Base-by-base conservation (phyloP, 2,329 filamentous ascomycete species). In the Talaromyces sp. region DNA sequence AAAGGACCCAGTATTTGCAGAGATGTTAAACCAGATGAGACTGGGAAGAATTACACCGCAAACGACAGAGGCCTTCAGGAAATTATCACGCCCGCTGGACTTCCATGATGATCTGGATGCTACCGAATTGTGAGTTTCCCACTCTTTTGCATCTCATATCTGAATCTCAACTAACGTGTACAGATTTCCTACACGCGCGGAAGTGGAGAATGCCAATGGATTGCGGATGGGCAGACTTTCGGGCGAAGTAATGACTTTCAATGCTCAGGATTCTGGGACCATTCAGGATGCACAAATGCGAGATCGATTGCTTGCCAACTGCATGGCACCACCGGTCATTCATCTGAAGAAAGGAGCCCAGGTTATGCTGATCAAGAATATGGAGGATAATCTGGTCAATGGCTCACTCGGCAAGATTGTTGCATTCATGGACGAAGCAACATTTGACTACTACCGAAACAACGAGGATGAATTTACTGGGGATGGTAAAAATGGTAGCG, bases 321-420 rank as follows among this genome's bases (percentile, higher is more conserved):
- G 95, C 84, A 97, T 99, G 89, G 92, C 94, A 0, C 92, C 94
- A 0, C 87, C 88, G 65, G 69, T 75, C 0, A 83, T 99, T 19
- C 84, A 89, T 35, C 76, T 99, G 31, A 97, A 97, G 73, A 87
- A 94, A 62, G 90, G 91, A 9, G 90, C 94, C 0, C 95, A 99
- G 70, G 95, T 99, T 45, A 99, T 99, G 94, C 79, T 99, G n/a
- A 97, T 99, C 80, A 99, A 99, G 74, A 99, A 99, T 66, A 87
- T 97, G 76, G 94, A 99, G 68, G 91, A 96, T 39, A 87, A 84
- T 0, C 81, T 99, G 0, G 94, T 97, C 64, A 99, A 99, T 69
- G 94, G 94, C 4, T 96, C 93, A 0, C 80, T 99, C 9, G 94
- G 94, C 22, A 92, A 89, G 61, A 88, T 99, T 4, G 81, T 87